Conservation (phyloP, 1,284 basidiomycete species). For the Pascua sp. region DNA sequence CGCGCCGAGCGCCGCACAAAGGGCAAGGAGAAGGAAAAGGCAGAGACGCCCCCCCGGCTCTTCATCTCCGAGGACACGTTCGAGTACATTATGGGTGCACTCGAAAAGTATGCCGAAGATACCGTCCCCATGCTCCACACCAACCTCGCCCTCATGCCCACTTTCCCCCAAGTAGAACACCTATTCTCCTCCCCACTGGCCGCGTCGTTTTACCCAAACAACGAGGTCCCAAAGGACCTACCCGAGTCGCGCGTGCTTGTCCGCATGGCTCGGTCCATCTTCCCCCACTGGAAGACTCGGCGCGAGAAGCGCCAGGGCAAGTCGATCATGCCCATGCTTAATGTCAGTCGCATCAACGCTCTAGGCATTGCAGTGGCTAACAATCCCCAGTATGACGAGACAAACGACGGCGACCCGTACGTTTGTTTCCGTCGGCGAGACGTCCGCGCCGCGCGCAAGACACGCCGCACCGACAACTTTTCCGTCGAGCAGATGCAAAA, state of each 20-base stretch:
- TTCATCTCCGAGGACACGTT: slow-evolving; percentile 82
- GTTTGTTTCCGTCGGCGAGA: slow-evolving; percentile 97
- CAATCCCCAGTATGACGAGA: slow-evolving; percentile 64
- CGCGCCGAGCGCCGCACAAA: slow-evolving; percentile 47
- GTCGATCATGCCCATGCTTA: slow-evolving; percentile 71
- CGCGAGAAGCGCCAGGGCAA: slow-evolving; percentile 70
- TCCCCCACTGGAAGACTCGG: slow-evolving; percentile 77
- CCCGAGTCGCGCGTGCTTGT: slow-evolving; percentile 59
- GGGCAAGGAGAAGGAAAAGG: slow-evolving; percentile 51
- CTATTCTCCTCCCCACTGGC: slow-evolving; percentile 61
- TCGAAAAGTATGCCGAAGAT: slow-evolving; percentile 88
- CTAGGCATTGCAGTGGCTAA: no score
- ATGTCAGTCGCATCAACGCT: slow-evolving; percentile 36
- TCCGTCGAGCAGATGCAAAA: slow-evolving; percentile 83
- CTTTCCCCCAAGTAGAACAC: slow-evolving; percentile 74
- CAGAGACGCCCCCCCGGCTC: slow-evolving; percentile 50
- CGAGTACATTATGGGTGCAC: slow-evolving; percentile 90
- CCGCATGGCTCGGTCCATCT: slow-evolving; percentile 65
- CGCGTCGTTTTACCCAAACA: slow-evolving; percentile 61
- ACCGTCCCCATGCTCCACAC: slow-evolving; percentile 86
- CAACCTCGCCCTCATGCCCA: slow-evolving; percentile 58
- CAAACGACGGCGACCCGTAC: slow-evolving; percentile 92
- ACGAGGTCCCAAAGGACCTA: slow-evolving; percentile 60
- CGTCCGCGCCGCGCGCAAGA: slow-evolving; percentile 91
- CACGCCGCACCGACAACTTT: slow-evolving; percentile 80